A percentile compares a stretch with the other conserved stretches of the same genome.
phyloP scores from a whole-genome alignment of 108 stramenopile species.

The Stephanodiscus triporus region DNA sequence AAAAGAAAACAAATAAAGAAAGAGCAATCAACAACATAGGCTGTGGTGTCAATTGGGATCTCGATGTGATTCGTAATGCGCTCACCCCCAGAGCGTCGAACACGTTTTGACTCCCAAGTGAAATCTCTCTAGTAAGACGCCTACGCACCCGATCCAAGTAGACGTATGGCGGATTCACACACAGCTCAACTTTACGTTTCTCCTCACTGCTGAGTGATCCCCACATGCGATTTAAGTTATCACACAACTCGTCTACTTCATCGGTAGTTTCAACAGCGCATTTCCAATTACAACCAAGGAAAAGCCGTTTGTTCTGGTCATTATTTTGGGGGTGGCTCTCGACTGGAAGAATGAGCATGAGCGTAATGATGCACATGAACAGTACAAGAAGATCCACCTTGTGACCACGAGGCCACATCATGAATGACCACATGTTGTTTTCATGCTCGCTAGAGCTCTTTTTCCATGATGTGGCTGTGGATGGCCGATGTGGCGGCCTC shows the following conservation, averaged over 20 bases:
- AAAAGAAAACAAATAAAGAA: no score
- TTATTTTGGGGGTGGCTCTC: no score
- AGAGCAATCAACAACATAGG: no score
- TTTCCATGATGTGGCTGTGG: no score
- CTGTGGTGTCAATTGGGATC: no score
- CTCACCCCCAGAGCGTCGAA: slow-evolving; percentile 13
- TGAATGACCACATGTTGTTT: background rate
- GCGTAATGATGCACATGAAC: background rate
- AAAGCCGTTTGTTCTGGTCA: background rate
- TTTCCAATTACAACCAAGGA: background rate
- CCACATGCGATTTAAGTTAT: background rate
- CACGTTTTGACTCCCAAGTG: slow-evolving; percentile 19
- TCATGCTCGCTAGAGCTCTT: no score
- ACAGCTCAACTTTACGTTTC: slow-evolving; percentile 5
- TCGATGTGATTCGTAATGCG: no score
- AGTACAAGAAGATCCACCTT: background rate
- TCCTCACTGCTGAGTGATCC: background rate
- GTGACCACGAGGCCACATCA: background rate
- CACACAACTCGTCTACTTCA: background rate
- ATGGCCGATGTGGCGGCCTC: no score
- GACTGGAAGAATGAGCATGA: background rate
- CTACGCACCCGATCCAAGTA: slow-evolving; percentile 22
- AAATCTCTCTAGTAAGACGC: slow-evolving; percentile 11
- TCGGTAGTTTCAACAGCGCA: background rate
- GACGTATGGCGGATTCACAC: slow-evolving; percentile 16